Conservation (phyloP, 2,329 filamentous ascomycete species). For the Penicillium sp. region DNA sequence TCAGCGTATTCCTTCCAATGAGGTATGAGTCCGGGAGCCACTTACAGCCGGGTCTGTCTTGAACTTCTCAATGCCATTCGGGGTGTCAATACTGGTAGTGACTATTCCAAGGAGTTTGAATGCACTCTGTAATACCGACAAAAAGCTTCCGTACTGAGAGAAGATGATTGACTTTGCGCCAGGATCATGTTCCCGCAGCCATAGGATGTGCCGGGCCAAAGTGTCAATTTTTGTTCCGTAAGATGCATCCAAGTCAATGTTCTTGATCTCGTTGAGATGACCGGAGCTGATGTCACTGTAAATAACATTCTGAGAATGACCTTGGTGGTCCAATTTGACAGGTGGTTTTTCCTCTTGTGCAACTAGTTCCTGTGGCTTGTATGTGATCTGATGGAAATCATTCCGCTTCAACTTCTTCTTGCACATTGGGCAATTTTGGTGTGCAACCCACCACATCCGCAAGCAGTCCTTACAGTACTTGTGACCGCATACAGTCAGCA, state of each 20-base stretch:
- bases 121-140: slow-evolving; percentile 69
- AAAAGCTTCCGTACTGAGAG: slow-evolving; percentile 82
- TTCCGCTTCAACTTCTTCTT: slow-evolving; percentile 63
- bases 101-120: slow-evolving; percentile 71
- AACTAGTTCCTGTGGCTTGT: slow-evolving; percentile 72
- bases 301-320: slow-evolving; percentile 53
- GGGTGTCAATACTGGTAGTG: slow-evolving; percentile 66
- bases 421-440: slow-evolving; percentile 80
- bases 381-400: slow-evolving; percentile 80
- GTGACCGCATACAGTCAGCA: slow-evolving; percentile 78
- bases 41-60: slow-evolving; percentile 63
- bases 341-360: slow-evolving; percentile 56
- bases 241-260: slow-evolving; percentile 69
- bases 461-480: slow-evolving; percentile 91
- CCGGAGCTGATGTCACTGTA: slow-evolving; percentile 73
- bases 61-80: slow-evolving; percentile 71
- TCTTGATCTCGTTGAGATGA: slow-evolving; percentile 75
- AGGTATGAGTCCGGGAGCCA: neutral
- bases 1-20: neutral
- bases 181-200: slow-evolving; percentile 78
- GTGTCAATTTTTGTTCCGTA: slow-evolving; percentile 92
- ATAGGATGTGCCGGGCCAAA: slow-evolving; percentile 74
- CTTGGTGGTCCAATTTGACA: slow-evolving; percentile 29
- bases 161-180: slow-evolving; percentile 93
- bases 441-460: slow-evolving; percentile 69